Conservation (phyloP, 1,284 basidiomycete species). For the Xerocomus amazonicus region DNA sequence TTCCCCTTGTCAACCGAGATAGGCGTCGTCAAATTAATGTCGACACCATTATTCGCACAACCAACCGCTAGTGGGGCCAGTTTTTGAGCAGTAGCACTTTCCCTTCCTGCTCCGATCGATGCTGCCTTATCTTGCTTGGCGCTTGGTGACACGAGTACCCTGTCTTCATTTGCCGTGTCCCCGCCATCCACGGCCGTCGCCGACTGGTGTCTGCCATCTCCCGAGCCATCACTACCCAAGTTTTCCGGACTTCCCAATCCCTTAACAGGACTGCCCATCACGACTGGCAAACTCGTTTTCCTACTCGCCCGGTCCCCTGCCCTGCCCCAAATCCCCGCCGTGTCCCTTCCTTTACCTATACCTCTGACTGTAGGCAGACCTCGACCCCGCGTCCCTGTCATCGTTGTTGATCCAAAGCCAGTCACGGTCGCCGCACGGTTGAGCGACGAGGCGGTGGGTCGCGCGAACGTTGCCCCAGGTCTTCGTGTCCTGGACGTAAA, state of each 20-base stretch:
- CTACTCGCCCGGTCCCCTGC: conserved; percentile 54
- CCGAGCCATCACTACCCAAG: not conserved
- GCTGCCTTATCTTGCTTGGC: not conserved
- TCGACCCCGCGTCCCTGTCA: conserved; percentile 2
- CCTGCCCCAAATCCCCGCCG: conserved; percentile 29
- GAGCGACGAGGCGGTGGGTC: conserved; percentile 33
- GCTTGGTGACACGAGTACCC: conserved; percentile 14
- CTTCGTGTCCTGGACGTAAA: not conserved
- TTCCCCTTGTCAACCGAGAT: conserved; percentile 29
- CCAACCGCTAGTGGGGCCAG: not conserved
- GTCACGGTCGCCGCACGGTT: conserved; percentile 24
- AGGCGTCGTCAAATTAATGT: conserved; percentile 17
- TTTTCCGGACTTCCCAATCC: conserved; percentile 20
- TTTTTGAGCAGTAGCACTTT: conserved; percentile 1
- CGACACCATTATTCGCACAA: not conserved
- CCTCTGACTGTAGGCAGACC: not conserved
- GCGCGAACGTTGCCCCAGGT: conserved; percentile 19
- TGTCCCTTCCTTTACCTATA: conserved; percentile 16
- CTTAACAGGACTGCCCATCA: conserved; percentile 58
- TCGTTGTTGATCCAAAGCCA: conserved; percentile 4
- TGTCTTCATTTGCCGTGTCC: conserved; percentile 34
- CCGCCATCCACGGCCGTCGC: conserved; percentile 2
- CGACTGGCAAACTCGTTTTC: conserved; percentile 58
- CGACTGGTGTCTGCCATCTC: not conserved
- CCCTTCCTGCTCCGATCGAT: not conserved